Evolutionary conservation across 352 stramenopile genomes (phyloP).

Genomic region (Elongisporangium anandrum): DNA sequence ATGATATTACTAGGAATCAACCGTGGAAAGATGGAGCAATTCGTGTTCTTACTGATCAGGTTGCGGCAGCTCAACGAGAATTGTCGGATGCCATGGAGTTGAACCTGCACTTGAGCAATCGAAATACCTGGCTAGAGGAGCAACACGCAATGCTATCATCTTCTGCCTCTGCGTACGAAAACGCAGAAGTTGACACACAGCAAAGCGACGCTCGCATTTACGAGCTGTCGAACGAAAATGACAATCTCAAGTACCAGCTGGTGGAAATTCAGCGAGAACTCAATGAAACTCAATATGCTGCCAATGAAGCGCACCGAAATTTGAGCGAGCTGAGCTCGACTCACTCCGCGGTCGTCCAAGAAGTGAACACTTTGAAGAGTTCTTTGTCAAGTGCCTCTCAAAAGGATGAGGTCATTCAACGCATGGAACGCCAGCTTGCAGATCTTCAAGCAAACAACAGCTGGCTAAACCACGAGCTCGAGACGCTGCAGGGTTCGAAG

Average conservation of each 20-base stretch:
- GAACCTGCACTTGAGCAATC: slow-evolving; percentile 76
- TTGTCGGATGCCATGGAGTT: slow-evolving; percentile 82
- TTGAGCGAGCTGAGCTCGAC: slow-evolving; percentile 17
- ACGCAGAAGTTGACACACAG: slow-evolving; percentile 21
- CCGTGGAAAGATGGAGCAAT: slow-evolving; percentile 51
- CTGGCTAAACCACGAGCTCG: neutral
- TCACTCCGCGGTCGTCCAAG: neutral
- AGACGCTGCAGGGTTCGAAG: neutral
- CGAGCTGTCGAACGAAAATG: neutral
- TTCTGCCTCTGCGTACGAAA: slow-evolving; percentile 16
- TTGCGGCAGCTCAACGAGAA: slow-evolving; percentile 60
- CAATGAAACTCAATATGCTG: slow-evolving; percentile 23
- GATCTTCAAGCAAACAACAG: neutral
- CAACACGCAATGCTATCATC: slow-evolving; percentile 48
- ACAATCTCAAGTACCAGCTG: slow-evolving; percentile 19
- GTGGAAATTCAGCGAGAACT: slow-evolving; percentile 33
- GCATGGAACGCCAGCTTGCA: neutral
- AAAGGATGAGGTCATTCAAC: neutral
- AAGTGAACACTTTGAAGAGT: neutral
- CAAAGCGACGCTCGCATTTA: neutral
- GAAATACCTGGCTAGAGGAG: slow-evolving; percentile 75
- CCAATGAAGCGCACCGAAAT: slow-evolving; percentile 25
- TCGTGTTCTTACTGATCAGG: slow-evolving; percentile 65
- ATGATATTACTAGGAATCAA: neutral
- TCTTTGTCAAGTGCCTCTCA: neutral